Evolutionary conservation across 2,329 filamentous ascomycete genomes (phyloP).

Genomic region (Westerdykella sp.): DNA sequence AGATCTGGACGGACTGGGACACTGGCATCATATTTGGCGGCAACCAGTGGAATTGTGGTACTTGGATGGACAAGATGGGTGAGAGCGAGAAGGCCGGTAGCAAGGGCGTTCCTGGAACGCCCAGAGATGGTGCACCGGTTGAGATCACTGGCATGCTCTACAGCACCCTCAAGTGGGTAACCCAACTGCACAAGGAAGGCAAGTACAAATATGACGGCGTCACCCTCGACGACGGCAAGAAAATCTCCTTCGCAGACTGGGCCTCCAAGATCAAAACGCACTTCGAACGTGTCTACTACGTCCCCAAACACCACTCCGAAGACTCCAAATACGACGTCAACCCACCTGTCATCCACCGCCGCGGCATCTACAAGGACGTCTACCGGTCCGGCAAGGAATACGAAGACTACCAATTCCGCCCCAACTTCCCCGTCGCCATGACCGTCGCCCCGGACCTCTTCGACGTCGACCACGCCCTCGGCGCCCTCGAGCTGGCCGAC

Average conservation of each 20-base stretch:
- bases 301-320: constrained; percentile 64
- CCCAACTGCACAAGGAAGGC: constrained; percentile 59
- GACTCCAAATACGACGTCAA: constrained; percentile 78
- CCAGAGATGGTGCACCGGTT: constrained; percentile 87
- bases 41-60: constrained; percentile 91
- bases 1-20: constrained; percentile 84
- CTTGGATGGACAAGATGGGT: constrained; percentile 99
- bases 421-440: constrained; percentile 96
- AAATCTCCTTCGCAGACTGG: constrained; percentile 71
- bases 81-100: constrained; percentile 85
- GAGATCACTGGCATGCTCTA: constrained; percentile 94
- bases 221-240: constrained; percentile 54
- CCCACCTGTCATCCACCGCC: constrained; percentile 70
- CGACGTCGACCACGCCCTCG: constrained; percentile 67
- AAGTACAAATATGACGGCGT: constrained; percentile 70
- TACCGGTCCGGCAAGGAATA: constrained; percentile 93
- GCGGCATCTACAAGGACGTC: constrained; percentile 96
- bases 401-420: constrained; percentile 92
- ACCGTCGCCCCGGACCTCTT: constrained; percentile 86
- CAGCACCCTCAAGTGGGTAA: constrained; percentile 79
- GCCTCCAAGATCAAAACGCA: constrained; percentile 70
- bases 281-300: constrained; percentile 89
- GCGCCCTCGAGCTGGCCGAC: constrained; percentile 75
- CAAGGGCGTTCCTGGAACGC: constrained; percentile 93
- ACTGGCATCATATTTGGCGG: constrained; percentile 91